Conservation (phyloP, 2,329 filamentous ascomycete species). For the Aspergillus sojae region DNA sequence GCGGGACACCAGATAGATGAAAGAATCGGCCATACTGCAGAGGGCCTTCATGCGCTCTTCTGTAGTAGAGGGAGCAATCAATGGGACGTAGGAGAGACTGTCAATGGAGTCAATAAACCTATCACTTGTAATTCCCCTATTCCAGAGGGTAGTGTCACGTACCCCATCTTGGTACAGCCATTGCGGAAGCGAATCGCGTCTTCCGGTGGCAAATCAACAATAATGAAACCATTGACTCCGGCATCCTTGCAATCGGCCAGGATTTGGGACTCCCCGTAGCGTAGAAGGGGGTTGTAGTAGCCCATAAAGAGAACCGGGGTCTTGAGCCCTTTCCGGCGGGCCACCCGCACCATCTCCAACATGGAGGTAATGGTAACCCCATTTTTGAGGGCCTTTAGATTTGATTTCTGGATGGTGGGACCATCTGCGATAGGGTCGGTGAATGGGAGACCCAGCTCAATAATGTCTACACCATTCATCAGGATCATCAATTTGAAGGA, state of each 20-base stretch:
- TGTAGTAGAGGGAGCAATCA: conserved; percentile 89
- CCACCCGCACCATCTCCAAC: conserved; percentile 78
- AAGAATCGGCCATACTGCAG: conserved; percentile 91
- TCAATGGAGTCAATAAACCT: background rate
- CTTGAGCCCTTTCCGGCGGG: conserved; percentile 72
- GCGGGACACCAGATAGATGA: conserved; percentile 93
- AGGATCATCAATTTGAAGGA: background rate
- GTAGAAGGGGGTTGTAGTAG: conserved; percentile 93
- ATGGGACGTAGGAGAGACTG: conserved; percentile 84
- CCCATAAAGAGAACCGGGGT: conserved; percentile 91
- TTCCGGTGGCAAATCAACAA: conserved; percentile 93
- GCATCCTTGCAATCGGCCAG: conserved; percentile 77
- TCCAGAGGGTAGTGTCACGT: conserved; percentile 30
- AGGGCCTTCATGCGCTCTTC: conserved; percentile 87
- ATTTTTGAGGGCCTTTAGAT: conserved; percentile 82
- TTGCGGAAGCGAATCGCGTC: conserved; percentile 91
- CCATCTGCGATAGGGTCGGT: conserved; percentile 96
- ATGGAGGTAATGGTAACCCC: conserved; percentile 78
- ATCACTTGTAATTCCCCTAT: background rate
- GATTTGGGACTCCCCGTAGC: conserved; percentile 86
- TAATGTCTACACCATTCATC: conserved; percentile 65
- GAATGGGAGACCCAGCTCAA: conserved; percentile 93
- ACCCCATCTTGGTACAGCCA: conserved; percentile 76
- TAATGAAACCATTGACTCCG: conserved; percentile 93
- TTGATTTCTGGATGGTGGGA: conserved; percentile 89